Evolutionary conservation across 495 filamentous ascomycete genomes (phyloP).

Genomic region (Aspergillus campestris): DNA sequence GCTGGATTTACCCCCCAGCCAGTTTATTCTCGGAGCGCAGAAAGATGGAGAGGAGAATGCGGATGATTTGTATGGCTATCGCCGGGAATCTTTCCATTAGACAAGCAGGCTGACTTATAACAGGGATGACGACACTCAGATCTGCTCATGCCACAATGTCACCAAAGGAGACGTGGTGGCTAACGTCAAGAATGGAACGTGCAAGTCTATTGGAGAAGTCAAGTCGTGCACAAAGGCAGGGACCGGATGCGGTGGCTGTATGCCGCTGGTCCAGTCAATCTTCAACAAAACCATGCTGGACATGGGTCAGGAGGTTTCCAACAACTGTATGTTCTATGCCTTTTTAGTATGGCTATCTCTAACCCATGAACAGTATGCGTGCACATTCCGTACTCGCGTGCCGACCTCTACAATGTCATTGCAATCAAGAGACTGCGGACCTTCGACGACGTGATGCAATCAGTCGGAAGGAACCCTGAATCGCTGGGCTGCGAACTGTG

Average conservation of each 20-base stretch:
- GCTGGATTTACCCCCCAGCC: constrained; percentile 73
- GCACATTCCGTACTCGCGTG: constrained; percentile 81
- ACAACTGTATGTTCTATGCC: constrained; percentile 47
- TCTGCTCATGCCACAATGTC: constrained; percentile 96
- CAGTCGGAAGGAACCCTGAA: constrained; percentile 62
- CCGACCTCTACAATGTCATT: constrained; percentile 86
- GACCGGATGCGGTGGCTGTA: constrained; percentile 88
- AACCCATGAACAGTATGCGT: constrained; percentile 50
- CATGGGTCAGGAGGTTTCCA: constrained; percentile 87
- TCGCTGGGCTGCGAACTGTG: constrained; percentile 88
- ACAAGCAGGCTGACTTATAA: constrained; percentile 17
- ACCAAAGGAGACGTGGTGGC: constrained; percentile 75
- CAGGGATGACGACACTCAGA: constrained; percentile 76
- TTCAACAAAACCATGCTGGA: constrained; percentile 88
- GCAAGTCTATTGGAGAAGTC: constrained; percentile 78
- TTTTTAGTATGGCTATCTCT: neutral
- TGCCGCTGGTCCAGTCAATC: constrained; percentile 86
- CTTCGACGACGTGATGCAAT: constrained; percentile 74
- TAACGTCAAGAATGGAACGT: constrained; percentile 69
- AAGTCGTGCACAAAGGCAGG: constrained; percentile 95
- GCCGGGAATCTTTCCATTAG: neutral
- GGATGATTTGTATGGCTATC: constrained; percentile 50
- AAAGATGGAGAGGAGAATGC: constrained; percentile 65
- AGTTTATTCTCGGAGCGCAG: constrained; percentile 81
- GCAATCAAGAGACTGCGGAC: constrained; percentile 72